Evolutionary conservation across 768 basidiomycete species (phyloP).

Genomic region (Gautieria morchelliformis): DNA sequence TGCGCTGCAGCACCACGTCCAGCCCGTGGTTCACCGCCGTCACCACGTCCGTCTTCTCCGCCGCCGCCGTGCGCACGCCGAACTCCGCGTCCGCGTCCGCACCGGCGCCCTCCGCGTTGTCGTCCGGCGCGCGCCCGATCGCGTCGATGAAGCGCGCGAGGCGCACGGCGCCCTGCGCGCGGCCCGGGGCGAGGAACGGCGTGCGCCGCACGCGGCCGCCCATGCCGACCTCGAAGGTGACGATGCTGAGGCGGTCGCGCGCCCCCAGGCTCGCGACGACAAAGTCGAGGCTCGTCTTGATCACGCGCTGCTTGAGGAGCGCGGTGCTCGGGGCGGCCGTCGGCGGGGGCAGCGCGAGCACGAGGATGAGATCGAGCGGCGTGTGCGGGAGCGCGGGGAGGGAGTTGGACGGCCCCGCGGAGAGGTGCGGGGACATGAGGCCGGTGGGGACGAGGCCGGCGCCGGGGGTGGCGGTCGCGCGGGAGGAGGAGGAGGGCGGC

Average conservation of each 20-base stretch:
- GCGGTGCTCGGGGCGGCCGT: conserved; percentile 66
- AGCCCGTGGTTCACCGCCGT: conserved; percentile 97
- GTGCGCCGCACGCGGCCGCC: conserved; percentile 83
- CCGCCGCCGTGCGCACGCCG: conserved; percentile 64
- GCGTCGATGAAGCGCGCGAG: conserved; percentile 74
- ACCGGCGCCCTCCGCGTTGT: conserved; percentile 16
- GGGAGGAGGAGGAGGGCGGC: too few species aligned
- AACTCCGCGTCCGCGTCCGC: conserved; percentile 48
- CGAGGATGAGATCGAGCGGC: conserved; percentile 84
- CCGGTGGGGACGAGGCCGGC: neutral
- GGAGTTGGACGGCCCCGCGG: conserved; percentile 69
- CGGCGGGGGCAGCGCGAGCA: conserved; percentile 77
- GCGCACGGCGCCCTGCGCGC: conserved; percentile 56
- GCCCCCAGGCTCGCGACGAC: conserved; percentile 64
- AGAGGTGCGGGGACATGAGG: conserved; percentile 50
- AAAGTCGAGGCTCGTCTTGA: conserved; percentile 84
- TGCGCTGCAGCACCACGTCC: conserved; percentile 91
- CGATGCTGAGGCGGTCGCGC: conserved; percentile 78
- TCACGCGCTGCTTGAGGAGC: conserved; percentile 79
- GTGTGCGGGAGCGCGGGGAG: conserved; percentile 78
- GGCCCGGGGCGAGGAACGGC: conserved; percentile 77
- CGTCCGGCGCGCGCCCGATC: conserved; percentile 32
- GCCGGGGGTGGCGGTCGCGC: too few species aligned
- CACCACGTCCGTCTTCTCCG: conserved; percentile 95
- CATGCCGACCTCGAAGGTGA: conserved; percentile 85